Conservation (phyloP, 441 rosid genomes). For the Populus tomentosa region DNA sequence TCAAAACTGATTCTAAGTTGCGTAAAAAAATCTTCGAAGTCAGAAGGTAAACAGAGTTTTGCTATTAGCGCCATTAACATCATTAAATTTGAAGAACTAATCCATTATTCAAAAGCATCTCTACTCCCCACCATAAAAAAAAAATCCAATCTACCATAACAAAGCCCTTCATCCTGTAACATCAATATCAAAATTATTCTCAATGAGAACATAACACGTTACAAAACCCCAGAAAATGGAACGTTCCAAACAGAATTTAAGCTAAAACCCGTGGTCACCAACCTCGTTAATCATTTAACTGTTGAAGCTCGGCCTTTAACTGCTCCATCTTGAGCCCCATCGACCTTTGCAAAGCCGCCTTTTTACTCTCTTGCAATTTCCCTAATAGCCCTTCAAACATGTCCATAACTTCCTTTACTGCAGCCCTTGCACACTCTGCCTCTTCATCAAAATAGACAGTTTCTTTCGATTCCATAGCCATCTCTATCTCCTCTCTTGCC, state of each 20-base stretch:
- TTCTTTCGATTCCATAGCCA: constrained; percentile 94
- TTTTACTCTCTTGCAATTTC: constrained; percentile 50
- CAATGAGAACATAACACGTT: background rate
- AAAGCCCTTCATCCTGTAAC: background rate
- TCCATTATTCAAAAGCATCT: constrained; percentile 14
- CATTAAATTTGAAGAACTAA: background rate
- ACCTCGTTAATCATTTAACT: constrained; percentile 68
- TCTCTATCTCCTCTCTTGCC: constrained; percentile 97
- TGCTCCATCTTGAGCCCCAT: constrained; percentile 99
- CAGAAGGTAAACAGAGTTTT: background rate
- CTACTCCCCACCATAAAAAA: background rate
- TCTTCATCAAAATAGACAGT: constrained; percentile 93
- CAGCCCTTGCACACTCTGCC: constrained; percentile 81
- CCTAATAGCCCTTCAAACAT: constrained; percentile 55
- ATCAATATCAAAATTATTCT: background rate
- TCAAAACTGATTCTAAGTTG: background rate
- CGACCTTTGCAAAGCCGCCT: constrained; percentile 63
- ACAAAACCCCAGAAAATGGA: background rate
- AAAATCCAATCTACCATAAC: background rate
- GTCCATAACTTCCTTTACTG: constrained; percentile 63
- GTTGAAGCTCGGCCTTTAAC: constrained; percentile 81
- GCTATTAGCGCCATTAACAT: background rate
- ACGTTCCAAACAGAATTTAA: background rate
- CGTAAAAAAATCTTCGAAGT: background rate
- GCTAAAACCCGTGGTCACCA: constrained; percentile 14